Conservation (phyloP, 768 basidiomycete genomes). For the Grammothele lineata region DNA sequence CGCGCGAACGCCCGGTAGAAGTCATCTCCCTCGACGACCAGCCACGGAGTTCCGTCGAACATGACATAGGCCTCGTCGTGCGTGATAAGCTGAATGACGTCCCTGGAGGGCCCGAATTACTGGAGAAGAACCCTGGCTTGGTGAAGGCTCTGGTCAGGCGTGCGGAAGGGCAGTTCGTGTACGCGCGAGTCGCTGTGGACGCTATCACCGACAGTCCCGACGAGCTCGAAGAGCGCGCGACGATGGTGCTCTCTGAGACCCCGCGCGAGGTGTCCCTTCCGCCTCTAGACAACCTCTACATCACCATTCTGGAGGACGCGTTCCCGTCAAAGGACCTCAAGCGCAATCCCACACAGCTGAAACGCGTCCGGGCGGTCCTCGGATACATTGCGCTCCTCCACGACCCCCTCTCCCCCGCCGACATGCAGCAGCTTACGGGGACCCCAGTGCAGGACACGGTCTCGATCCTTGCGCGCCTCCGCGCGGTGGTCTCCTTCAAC, state of each 20-base stretch:
- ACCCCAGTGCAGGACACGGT: not conserved
- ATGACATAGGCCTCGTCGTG: too few species aligned
- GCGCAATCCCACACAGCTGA: not conserved
- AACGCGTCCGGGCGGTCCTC: not conserved
- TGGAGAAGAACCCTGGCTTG: not conserved
- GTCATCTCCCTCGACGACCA: not conserved
- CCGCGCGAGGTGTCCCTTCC: not conserved
- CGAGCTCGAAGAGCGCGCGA: not conserved
- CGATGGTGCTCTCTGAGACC: not conserved
- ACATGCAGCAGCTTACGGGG: not conserved
- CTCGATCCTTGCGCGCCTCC: not conserved
- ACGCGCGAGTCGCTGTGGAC: constrained; percentile 1
- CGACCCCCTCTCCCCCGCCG: not conserved
- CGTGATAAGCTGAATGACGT: not conserved
- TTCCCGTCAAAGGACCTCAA: not conserved
- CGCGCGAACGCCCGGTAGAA: too few species aligned
- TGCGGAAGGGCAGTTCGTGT: constrained; percentile 4
- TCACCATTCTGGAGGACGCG: not conserved
- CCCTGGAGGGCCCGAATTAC: not conserved
- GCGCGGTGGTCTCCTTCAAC: not conserved
- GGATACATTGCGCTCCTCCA: not conserved
- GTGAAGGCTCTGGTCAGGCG: not conserved
- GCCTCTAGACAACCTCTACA: constrained; percentile 1
- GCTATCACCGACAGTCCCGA: not conserved
- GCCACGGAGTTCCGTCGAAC: too few species aligned